phyloP scores from a whole-genome alignment of 805 yeast genomes.

The Myxozyma neglecta region DNA sequence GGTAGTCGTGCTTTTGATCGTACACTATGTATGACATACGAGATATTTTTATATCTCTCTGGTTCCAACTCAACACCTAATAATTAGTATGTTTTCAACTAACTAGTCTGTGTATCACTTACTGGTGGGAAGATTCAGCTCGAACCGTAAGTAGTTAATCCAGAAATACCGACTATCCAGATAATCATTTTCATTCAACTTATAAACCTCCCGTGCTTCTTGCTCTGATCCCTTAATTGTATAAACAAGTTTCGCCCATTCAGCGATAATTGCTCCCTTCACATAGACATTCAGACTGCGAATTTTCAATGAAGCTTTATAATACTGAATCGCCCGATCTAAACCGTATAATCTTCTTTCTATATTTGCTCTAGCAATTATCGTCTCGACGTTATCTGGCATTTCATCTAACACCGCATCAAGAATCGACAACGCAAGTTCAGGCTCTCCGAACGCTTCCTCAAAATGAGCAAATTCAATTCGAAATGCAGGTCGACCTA shows the following conservation, averaged over 20 bases:
- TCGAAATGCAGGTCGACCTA: constrained; percentile 35
- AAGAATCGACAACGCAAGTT: constrained; percentile 36
- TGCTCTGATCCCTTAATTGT: constrained; percentile 31
- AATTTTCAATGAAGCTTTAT: constrained; percentile 19
- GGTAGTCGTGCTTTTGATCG: constrained; percentile 34
- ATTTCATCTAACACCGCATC: constrained; percentile 34
- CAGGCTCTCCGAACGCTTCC: constrained; percentile 35
- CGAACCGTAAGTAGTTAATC: constrained; percentile 39
- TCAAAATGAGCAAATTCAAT: constrained; percentile 40
- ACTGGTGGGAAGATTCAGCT: constrained; percentile 33
- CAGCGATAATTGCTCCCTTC: constrained; percentile 33
- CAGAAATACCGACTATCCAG: constrained; percentile 37
- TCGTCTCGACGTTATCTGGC: constrained; percentile 38
- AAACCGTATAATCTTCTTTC: constrained; percentile 32
- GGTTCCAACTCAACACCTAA: constrained; percentile 10
- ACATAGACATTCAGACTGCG: constrained; percentile 15
- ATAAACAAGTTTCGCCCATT: constrained; percentile 33
- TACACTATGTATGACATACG: constrained; percentile 25
- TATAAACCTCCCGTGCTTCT: constrained; percentile 35
- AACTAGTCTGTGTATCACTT: not conserved
- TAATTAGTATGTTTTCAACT: not conserved
- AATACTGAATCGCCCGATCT: constrained; percentile 27
- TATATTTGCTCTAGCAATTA: constrained; percentile 34
- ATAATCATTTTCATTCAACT: constrained; percentile 26
- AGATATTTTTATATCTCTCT: constrained; percentile 14